Conservation (phyloP, 495 filamentous ascomycete species). For the Penicillium antarcticum region DNA sequence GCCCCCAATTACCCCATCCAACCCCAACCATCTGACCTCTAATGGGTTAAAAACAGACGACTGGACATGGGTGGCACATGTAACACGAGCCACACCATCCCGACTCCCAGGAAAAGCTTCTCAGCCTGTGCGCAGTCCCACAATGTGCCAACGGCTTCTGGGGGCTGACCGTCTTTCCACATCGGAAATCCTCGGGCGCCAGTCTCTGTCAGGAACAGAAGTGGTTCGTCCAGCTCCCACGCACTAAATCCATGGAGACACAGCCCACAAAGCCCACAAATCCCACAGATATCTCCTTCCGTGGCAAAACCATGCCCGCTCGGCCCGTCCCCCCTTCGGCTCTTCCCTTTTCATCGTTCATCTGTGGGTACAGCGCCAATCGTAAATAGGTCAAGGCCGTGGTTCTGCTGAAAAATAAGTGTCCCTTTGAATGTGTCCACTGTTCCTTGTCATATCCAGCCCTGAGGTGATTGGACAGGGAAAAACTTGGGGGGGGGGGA, state of each 20-base stretch:
- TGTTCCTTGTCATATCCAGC: conserved; percentile 1
- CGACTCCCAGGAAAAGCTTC: background rate
- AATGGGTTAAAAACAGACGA: background rate
- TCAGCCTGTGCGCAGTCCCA: background rate
- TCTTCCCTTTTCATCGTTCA: conserved; percentile 15
- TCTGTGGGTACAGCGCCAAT: conserved; percentile 13
- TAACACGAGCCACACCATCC: background rate
- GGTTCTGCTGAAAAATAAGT: conserved; percentile 1
- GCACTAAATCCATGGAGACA: background rate
- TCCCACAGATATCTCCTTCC: background rate
- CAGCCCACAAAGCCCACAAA: background rate
- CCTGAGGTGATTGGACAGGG: background rate
- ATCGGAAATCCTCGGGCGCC: conserved; percentile 2
- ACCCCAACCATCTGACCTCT: background rate
- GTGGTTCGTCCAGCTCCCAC: background rate
- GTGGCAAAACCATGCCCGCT: conserved; percentile 18
- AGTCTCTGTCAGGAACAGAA: conserved; percentile 12
- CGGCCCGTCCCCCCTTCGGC: conserved; percentile 27
- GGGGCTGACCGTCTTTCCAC: conserved; percentile 4
- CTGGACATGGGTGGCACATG: background rate
- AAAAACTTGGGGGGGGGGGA: background rate
- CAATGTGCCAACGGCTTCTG: background rate
- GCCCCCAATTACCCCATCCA: too few species aligned
- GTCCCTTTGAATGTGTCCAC: background rate
- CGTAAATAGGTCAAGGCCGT: background rate